phyloP scores from a whole-genome alignment of 2,329 filamentous ascomycete genomes.

The Botrytis medusae region DNA sequence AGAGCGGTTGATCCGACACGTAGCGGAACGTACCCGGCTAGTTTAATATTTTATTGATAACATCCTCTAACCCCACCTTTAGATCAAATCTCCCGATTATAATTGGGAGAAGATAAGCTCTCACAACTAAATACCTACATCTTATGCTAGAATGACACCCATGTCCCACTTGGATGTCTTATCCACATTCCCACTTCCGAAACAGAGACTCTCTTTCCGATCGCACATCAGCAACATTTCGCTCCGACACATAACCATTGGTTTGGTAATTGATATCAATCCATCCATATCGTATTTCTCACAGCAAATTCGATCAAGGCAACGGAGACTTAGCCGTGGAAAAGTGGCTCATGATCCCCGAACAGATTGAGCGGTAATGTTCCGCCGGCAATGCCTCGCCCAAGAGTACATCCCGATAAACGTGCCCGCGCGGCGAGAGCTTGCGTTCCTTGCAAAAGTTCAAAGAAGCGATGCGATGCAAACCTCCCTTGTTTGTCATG shows the following conservation, averaged over 20 bases:
- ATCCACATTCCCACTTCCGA: not conserved
- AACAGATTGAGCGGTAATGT: not conserved
- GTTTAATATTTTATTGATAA: not conserved
- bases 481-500: constrained; percentile 6
- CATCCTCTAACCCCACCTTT: not conserved
- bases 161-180: not conserved
- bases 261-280: not conserved
- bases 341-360: not conserved
- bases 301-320: not conserved
- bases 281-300: not conserved
- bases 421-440: constrained; percentile 12
- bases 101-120: not conserved
- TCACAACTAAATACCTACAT: not conserved
- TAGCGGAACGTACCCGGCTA: not conserved
- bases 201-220: not conserved
- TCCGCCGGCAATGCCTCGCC: constrained; percentile 4
- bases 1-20: not conserved
- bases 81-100: not conserved
- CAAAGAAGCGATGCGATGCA: constrained; percentile 12
- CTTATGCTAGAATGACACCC: not conserved
- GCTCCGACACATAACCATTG: not conserved
- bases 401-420: not conserved
- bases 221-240: not conserved
- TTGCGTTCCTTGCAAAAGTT: constrained; percentile 5
- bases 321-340: not conserved